Base-by-base conservation (phyloP, 2,329 filamentous ascomycete species). In the Lecanosticta acicola region DNA sequence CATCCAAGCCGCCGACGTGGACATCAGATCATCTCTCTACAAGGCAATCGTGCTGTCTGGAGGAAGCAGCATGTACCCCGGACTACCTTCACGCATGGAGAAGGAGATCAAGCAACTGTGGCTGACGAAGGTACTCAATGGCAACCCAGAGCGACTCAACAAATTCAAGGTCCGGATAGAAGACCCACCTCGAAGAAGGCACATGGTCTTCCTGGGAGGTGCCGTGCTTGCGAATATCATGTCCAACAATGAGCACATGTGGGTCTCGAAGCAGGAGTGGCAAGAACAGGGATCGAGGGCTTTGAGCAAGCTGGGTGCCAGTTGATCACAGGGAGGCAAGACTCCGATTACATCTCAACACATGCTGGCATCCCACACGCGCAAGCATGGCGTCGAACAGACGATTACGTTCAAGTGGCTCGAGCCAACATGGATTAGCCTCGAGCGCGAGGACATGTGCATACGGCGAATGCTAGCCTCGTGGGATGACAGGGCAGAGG, bases 111-210 rank as follows among this genome's bases (percentile, higher is more conserved):
- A 98, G 78, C 93, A 98, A 74, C 74, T 98, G 60, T 98, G 93
- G 93, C 79, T 98, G 55, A 96, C 91, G 44, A 84, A 85, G 56
- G 89, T 96, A 35, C 74, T 98, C 58, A 80, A 84, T 48, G 90
- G 91, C 48, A 89, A 98, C 69, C 91, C 93, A 1, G 91, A 97
- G 71, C 81, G 93, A 57, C 70, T 98, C 63, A 87, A 81, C 62
- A 98, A 97, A 82, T 98, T 98, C 79, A 98, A 97, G 80, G 91
- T 98, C 57, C 82, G 93, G 68, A 97, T 98, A 75, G 93, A 98
- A 69, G 93, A 98, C 68, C 93, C 93, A 41, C 93, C 93, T 26
- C 80, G 93, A 71, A 81, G 93, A 73, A 80, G 91, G 70, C 93
- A 98, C 75, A 97, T 98, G 90, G 93, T 98, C n/a, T 97, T 98